phyloP scores from a whole-genome alignment of 495 filamentous ascomycete species.

The Achaetomiella virescens region DNA sequence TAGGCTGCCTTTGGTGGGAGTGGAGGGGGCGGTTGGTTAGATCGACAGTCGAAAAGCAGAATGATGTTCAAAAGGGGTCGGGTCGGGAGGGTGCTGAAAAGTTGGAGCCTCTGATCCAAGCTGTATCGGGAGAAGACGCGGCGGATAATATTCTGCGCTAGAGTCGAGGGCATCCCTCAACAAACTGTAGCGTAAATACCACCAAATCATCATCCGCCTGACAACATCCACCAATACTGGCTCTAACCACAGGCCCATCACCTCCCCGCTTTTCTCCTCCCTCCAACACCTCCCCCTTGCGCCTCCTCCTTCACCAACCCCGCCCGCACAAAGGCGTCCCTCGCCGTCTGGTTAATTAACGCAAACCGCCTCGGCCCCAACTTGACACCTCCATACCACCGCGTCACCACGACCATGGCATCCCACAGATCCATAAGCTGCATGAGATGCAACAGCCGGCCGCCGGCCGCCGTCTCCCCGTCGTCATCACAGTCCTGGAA shows the following conservation, averaged over 20 bases:
- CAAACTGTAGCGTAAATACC: background rate
- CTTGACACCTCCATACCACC: conserved; percentile 91
- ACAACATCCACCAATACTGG: background rate
- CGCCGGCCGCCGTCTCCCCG: conserved; percentile 90
- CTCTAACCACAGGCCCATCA: background rate
- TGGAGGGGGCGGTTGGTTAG: background rate
- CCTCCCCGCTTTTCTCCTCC: conserved; percentile 48
- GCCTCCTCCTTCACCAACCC: conserved; percentile 52
- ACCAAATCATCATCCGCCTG: background rate
- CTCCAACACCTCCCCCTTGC: conserved; percentile 35
- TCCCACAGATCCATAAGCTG: conserved; percentile 93
- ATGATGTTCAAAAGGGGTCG: background rate
- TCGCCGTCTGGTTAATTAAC: conserved; percentile 76
- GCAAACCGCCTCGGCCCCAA: conserved; percentile 85
- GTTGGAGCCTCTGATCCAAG: too few species aligned
- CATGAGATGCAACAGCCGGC: conserved; percentile 78
- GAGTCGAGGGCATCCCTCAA: background rate
- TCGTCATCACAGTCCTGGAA: conserved; percentile 94
- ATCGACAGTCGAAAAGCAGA: background rate
- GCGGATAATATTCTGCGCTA: too few species aligned
- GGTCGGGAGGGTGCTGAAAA: too few species aligned
- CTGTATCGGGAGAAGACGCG: too few species aligned
- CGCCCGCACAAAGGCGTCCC: conserved; percentile 79
- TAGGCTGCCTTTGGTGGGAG: conserved; percentile 2
- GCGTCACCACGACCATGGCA: conserved; percentile 83